Evolutionary conservation across 78 protist species (phyloP), one percentile per base, ranked within the genome.

Genomic region (Dictyostelium intermedium): DNA sequence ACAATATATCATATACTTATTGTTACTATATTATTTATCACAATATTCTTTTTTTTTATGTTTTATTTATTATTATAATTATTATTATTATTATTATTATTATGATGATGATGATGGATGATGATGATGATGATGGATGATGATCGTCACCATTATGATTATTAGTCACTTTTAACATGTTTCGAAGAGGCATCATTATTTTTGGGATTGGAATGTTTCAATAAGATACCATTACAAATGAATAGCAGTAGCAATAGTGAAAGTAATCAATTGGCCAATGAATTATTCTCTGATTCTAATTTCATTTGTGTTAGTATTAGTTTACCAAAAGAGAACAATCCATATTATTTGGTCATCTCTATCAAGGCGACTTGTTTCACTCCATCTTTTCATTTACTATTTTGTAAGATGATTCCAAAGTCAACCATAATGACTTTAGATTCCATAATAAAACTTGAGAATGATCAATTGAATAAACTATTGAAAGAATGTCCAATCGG

Each of bases 131-230:
- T n/a, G n/a, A n/a, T n/a, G n/a, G n/a, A n/a, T n/a, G n/a, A n/a
- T n/a, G n/a, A n/a, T n/a, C n/a, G n/a, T 39, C 43, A 39, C 43
- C 43, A 39, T 39, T 23, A 85, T 43, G 5, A 50, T 1, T 35
- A 5, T 30, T 87, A 87, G 93, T 89, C 94, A 70, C 56, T 89
- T 13, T 80, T 89, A 69, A 39, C 81, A 69, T 89, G 87, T 47
- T 80, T 89, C 35, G 87, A 80, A 80, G 94, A 89, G 14, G 83
- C 94, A 41, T 37, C 94, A 32, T 27, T 80, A 34, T 89, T 89
- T 70, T 80, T 89, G 47, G 83, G 84, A 9, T 53, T 89, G 25
- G 94, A 89, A 70, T 56, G 87, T 41, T 89, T 89, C 34, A 79
- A 81, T 66, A 89, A 89, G 47, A 25, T 89, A 78, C 94, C 94